Evolutionary conservation across 2,329 filamentous ascomycete species (phyloP), one percentile per base, ranked within the genome.

Genomic region (Aspergillus sclerotialis): DNA sequence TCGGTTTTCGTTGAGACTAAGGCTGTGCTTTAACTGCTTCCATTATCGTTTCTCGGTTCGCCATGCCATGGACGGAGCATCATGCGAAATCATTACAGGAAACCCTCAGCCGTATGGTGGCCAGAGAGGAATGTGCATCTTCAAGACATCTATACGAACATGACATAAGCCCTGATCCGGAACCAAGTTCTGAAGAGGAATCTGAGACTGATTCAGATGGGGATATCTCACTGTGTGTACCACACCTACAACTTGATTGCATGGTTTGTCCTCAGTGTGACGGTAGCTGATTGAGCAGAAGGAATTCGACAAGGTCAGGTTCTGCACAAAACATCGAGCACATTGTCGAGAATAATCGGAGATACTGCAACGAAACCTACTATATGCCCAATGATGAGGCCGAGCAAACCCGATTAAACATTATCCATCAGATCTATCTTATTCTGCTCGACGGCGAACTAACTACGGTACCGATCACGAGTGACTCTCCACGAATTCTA

Each of bases 351-450:
- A 73, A 82, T 56, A 75, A 70, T 28, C 73, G 79, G 14, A 69
- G 60, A 16, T 73, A 80, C 44, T 80, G 78, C 50, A 78, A 79
- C 48, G 65, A 72, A 21, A 67, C 68, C 21, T 82, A 81, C 49
- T 77, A 68, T 53, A 78, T 82, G 69, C 79, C 79, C 10, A 81
- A 80, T 53, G 79, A 82, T 47, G 74, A 80, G 29, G 60, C 69
- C 29, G 79, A 83, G 50, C 76, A 81, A 54, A 75, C 76, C 29
- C 74, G 79, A 27, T 56, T 80, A 32, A 71, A 73, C 38, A 65
- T 83, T 33, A 63, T 76, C 25, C 77, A 83, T 44, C 76, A 81
- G 50, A 72, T 81, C 30, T 81, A 76, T 47, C 58, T 79, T 5
- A 69, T 57, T 14, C 33, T 65, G 26, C 44, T 64, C 19, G 45